A percentile compares a stretch with the other conserved stretches of the same genome.
These are phyloP conservation scores for Byssoonygena ceratinophila DNA, from an alignment of 2,329 filamentous ascomycete genomes.

Conservation along the genomic window DNA sequence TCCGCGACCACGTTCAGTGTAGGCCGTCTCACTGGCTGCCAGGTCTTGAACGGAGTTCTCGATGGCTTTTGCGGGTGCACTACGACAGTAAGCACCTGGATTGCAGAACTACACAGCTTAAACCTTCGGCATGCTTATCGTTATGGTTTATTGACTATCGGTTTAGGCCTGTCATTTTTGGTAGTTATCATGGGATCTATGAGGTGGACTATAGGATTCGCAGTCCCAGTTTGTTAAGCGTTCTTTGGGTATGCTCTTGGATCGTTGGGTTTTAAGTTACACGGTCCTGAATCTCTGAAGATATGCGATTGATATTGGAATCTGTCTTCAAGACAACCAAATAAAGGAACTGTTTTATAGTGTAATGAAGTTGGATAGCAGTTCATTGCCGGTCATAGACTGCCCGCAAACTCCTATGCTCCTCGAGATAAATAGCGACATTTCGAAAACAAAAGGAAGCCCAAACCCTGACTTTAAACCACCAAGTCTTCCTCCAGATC, in stretches of 20 bases:
- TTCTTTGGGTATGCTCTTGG: neutral
- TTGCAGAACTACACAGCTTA: slow-evolving; percentile 48
- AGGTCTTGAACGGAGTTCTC: slow-evolving; percentile 55
- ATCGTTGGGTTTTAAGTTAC: neutral
- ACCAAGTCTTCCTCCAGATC: slow-evolving; percentile 14
- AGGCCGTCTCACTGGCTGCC: slow-evolving; percentile 46
- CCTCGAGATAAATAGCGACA: too few relatives aligned
- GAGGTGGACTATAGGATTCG: slow-evolving; percentile 41
- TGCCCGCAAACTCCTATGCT: too few relatives aligned
- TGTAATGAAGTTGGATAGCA: too few relatives aligned
- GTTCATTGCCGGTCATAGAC: too few relatives aligned
- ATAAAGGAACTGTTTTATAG: neutral
- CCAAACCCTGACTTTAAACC: slow-evolving; percentile 14
- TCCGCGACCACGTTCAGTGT: slow-evolving; percentile 27
- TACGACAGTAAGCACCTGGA: slow-evolving; percentile 59
- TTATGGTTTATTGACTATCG: slow-evolving; percentile 43
- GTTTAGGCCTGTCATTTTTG: slow-evolving; percentile 39
- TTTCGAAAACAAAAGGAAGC: too few relatives aligned
- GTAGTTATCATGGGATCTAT: slow-evolving; percentile 48
- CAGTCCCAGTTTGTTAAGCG: slow-evolving; percentile 24
- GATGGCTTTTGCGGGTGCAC: slow-evolving; percentile 59
- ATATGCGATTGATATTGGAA: too few relatives aligned
- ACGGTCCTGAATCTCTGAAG: too few relatives aligned
- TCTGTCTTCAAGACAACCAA: neutral
- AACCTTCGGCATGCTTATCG: slow-evolving; percentile 51